Conservation (phyloP, 345 rosid species). For the Pistacia vera region DNA sequence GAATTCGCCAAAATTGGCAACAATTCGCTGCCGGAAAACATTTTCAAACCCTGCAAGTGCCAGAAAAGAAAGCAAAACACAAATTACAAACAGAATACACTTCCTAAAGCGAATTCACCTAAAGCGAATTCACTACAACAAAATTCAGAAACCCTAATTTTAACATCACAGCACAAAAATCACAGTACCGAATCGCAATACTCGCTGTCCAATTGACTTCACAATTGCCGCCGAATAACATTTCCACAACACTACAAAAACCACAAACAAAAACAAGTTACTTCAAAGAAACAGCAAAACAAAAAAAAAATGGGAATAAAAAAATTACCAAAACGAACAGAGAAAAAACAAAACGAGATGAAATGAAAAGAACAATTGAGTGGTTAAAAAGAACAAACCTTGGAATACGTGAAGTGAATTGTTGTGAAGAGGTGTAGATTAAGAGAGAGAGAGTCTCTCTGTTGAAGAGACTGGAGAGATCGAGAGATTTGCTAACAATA, state of each 20-base stretch:
- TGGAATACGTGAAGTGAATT: conserved; percentile 16
- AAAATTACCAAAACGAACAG: neutral
- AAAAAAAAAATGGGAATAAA: neutral
- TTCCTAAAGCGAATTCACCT: neutral
- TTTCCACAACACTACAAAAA: neutral
- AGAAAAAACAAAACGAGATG: neutral
- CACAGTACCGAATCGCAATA: neutral
- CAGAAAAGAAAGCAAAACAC: neutral
- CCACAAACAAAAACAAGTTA: neutral
- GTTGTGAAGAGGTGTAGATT: neutral
- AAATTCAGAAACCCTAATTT: conserved; percentile 19
- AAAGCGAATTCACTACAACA: neutral
- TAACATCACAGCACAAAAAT: neutral
- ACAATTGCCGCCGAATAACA: conserved; percentile 6
- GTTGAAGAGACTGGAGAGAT: conserved; percentile 25
- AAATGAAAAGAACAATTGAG: neutral
- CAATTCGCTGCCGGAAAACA: neutral
- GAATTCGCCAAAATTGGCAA: neutral
- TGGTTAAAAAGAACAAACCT: conserved; percentile 13
- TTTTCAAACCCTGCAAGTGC: conserved; percentile 24
- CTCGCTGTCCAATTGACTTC: neutral
- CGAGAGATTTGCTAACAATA: conserved; percentile 35
- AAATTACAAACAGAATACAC: neutral
- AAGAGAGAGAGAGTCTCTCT: neutral
- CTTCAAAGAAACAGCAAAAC: neutral